Base-by-base conservation (phyloP, 306 rosid species). In the Albizia julibrissin region DNA sequence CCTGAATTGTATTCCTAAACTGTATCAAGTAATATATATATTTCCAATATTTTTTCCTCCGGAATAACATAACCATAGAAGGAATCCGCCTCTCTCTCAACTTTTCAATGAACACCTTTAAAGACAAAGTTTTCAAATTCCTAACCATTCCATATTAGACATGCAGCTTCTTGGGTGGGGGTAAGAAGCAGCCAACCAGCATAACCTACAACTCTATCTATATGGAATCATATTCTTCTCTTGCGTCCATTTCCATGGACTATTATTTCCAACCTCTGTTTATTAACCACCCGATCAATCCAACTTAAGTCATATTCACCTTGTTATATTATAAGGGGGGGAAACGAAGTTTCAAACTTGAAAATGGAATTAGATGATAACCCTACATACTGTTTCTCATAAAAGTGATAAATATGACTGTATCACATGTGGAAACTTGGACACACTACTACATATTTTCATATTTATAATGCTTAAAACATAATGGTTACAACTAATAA, bases 171-270 rank as follows among this genome's bases (percentile, higher is more conserved):
- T 37, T 18, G 72, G 46, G 24, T 34, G 27, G 10, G 39, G 69
- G 9, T 5, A 27, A 64, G 39, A 27, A 64, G 69, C n/a, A 64
- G 14, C 64, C 61, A 54, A 62, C 69, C 69, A 67, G 47, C 14
- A 67, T 34, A 67, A 67, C 47, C 16, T 67, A 37, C n/a, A 69
- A 69, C 33, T 42, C 12, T 26, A 42, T 73, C 71, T 27, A 66
- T 31, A n/a, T 47, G 69, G 87, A 87, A 87, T 79, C 80, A 81
- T 43, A 84, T 87, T 87, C 85, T 72, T 74, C 79, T 29, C 33
- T 34, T 16, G 58, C 47, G 64, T 66, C 56, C 61, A 75, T 75
- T 33, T 65, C 62, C 64, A 42, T 77, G 69, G 59, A 69, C 77
- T 72, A 67, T 73, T 67, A 14, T 29, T 73, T 74, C 37, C 37